A percentile compares a stretch with the other conserved stretches of the same genome.
Conservation (phyloP, 768 basidiomycete genomes). For the Kwoniella mangroviensis region DNA sequence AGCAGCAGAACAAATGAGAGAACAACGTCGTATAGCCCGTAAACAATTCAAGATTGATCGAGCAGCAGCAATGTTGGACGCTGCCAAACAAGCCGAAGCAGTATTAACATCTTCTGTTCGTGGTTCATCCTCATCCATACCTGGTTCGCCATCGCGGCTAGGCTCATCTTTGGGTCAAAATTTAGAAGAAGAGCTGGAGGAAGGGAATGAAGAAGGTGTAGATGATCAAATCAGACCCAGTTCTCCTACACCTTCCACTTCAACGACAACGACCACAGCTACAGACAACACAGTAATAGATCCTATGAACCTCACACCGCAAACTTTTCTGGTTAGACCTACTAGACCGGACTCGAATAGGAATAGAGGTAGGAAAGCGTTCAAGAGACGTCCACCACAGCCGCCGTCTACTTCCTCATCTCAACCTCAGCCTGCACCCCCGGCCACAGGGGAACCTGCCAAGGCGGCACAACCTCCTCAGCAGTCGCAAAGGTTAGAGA, state of each 20-base stretch:
- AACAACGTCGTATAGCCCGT: conserved; percentile 81
- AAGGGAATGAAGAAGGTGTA: conserved; percentile 3
- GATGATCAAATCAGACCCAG: conserved; percentile 2
- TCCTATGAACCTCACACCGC: conserved; percentile 47
- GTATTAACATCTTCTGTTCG: conserved; percentile 39
- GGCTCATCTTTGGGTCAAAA: not conserved
- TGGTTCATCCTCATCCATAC: conserved; percentile 13
- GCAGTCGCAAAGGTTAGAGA: conserved; percentile 36
- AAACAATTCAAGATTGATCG: conserved; percentile 92
- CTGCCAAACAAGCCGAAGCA: conserved; percentile 64
- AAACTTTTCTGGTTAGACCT: conserved; percentile 55
- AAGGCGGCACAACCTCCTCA: not conserved
- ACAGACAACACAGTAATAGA: conserved; percentile 26
- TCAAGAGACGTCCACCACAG: conserved; percentile 29
- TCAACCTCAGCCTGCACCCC: not conserved
- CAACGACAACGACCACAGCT: conserved; percentile 7
- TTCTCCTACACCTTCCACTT: conserved; percentile 22
- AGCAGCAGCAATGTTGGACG: conserved; percentile 69
- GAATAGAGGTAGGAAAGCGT: conserved; percentile 47
- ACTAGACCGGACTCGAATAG: conserved; percentile 52
- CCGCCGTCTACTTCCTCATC: not conserved
- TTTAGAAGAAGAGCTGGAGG: conserved; percentile 3
- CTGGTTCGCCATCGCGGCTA: not conserved
- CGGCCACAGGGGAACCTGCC: not conserved
- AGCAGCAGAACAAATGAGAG: conserved; percentile 90